Evolutionary conservation across 75 land plant genomes (phyloP).

Genomic region (Larix kaempferi): DNA sequence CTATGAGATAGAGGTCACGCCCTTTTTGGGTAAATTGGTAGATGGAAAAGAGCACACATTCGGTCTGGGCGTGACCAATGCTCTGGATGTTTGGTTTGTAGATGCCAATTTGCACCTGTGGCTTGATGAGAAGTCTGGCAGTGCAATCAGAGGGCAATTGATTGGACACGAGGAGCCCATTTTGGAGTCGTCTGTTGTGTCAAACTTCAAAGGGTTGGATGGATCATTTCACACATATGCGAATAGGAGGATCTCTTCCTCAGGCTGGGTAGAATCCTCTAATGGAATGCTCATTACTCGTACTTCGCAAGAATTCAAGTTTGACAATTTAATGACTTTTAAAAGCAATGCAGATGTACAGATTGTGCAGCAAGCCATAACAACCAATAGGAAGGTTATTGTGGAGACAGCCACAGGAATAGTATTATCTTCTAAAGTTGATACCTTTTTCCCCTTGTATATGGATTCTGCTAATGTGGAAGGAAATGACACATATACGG

Average conservation of each 20-base stretch:
- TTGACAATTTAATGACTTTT: slow-evolving; percentile 14
- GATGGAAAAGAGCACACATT: slow-evolving; percentile 31
- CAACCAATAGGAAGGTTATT: slow-evolving; percentile 12
- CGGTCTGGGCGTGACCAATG: slow-evolving; percentile 27
- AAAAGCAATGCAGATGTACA: slow-evolving; percentile 3
- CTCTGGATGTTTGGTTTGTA: slow-evolving; percentile 29
- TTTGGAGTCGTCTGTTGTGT: not conserved
- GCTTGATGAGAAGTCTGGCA: slow-evolving; percentile 21
- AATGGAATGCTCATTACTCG: slow-evolving; percentile 33
- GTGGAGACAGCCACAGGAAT: slow-evolving; percentile 13
- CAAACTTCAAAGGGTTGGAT: slow-evolving; percentile 19
- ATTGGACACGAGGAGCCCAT: slow-evolving; percentile 14
- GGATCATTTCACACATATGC: slow-evolving; percentile 29
- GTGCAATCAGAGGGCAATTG: slow-evolving; percentile 18
- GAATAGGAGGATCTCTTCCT: slow-evolving; percentile 12
- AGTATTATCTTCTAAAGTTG: not conserved
- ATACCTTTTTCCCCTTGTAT: slow-evolving; percentile 7
- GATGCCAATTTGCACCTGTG: slow-evolving; percentile 48
- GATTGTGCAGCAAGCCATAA: slow-evolving; percentile 18
- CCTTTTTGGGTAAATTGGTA: slow-evolving; percentile 36
- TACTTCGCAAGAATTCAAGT: slow-evolving; percentile 20
- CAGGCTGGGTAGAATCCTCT: slow-evolving; percentile 43
- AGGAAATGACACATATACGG: not conserved
- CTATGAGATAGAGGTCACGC: slow-evolving; percentile 52
- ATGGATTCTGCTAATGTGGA: not conserved